A percentile compares a stretch with the other conserved stretches of the same genome.
Evolutionary conservation across 192 early-diverging fungal genomes (phyloP).

Genomic region (Coemansia sp.): DNA sequence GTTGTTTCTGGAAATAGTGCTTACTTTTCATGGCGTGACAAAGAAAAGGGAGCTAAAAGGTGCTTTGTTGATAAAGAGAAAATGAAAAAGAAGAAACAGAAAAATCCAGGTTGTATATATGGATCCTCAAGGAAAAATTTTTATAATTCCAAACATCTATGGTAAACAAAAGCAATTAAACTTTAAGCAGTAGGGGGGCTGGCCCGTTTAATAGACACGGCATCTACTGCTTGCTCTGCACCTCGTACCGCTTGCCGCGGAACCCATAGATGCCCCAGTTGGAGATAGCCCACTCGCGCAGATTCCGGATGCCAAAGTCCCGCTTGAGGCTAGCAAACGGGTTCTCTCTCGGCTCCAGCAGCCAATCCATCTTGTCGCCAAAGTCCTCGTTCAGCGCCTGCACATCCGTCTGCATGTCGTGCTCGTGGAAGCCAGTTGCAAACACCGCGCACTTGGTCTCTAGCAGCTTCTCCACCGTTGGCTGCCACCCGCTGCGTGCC

Average conservation of each 20-base stretch:
- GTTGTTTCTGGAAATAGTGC: neutral
- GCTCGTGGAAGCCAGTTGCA: conserved; percentile 71
- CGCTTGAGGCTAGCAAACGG: conserved; percentile 68
- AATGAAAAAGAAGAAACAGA: too few relatives aligned
- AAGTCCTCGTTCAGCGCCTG: conserved; percentile 58
- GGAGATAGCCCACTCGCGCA: conserved; percentile 67
- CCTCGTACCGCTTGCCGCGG: conserved; percentile 78
- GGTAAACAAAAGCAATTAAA: conserved; percentile 3
- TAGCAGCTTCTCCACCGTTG: conserved; percentile 62
- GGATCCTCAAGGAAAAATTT: neutral
- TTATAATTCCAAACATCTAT: neutral
- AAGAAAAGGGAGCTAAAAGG: neutral
- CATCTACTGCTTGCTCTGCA: conserved; percentile 44
- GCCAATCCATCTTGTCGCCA: conserved; percentile 66
- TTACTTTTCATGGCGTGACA: conserved; percentile 18
- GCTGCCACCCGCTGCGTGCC: conserved; percentile 63
- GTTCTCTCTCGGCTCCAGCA: conserved; percentile 67
- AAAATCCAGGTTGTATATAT: too few relatives aligned
- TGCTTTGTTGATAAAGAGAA: too few relatives aligned
- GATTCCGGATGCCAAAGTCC: conserved; percentile 68
- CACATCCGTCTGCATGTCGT: conserved; percentile 64
- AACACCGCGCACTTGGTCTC: conserved; percentile 79
- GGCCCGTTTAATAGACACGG: neutral
- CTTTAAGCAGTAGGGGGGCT: neutral
- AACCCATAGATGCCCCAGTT: conserved; percentile 82